These are phyloP conservation scores for Lactifluus piperatus DNA, from an alignment of 768 basidiomycete genomes.

Conservation along the genomic window DNA sequence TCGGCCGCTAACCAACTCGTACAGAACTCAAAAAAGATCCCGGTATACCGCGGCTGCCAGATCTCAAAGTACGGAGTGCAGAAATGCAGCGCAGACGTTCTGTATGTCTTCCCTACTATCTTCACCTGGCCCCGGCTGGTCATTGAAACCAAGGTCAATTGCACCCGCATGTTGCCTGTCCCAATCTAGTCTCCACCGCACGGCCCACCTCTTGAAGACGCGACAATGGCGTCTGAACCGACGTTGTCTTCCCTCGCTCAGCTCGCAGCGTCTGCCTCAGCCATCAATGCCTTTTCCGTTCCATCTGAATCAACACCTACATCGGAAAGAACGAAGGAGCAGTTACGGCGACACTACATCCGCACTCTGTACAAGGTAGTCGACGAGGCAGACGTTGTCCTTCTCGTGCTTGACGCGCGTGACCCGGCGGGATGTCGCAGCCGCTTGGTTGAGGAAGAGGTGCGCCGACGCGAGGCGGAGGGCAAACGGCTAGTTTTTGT, in stretches of 20 bases:
- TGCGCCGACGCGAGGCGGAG: constrained; percentile 71
- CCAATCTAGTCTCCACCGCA: constrained; percentile 2
- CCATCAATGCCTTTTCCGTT: constrained; percentile 30
- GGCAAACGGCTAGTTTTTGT: constrained; percentile 92
- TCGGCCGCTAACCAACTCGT: background rate
- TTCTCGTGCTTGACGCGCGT: constrained; percentile 86
- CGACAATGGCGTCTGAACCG: constrained; percentile 67
- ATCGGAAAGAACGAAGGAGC: constrained; percentile 51
- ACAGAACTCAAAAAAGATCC: constrained; percentile 86
- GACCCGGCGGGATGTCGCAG: constrained; percentile 94
- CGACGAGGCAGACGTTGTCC: constrained; percentile 83
- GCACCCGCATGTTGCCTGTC: background rate
- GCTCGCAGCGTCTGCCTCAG: constrained; percentile 32
- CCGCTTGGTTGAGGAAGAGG: constrained; percentile 89
- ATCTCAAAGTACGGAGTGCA: constrained; percentile 53
- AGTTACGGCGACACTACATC: constrained; percentile 64
- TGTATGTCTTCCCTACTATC: constrained; percentile 26
- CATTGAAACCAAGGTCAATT: background rate
- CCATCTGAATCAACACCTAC: constrained; percentile 22
- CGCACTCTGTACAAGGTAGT: constrained; percentile 85
- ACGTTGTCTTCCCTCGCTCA: constrained; percentile 53
- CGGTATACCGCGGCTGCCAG: constrained; percentile 75
- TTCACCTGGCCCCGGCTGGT: background rate
- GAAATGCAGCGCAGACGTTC: constrained; percentile 38
- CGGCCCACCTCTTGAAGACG: constrained; percentile 36